Evolutionary conservation across 371 early-diverging fungal genomes (phyloP).

Genomic region (Lichtheimia ramosa): DNA sequence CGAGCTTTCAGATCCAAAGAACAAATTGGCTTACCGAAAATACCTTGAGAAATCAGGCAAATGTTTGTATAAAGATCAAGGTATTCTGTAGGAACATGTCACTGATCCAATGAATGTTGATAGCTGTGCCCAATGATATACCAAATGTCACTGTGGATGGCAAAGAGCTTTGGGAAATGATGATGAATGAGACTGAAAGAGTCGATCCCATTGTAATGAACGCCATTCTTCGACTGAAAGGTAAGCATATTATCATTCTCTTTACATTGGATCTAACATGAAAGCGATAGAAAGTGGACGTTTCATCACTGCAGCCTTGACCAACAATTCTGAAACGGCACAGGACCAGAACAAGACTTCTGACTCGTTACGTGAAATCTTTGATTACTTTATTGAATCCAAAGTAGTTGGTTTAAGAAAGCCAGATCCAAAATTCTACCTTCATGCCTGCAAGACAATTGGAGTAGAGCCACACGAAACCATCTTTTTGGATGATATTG

Average conservation of each 20-base stretch:
- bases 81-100: no score
- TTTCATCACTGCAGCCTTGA: conserved; percentile 72
- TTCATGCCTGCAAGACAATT: conserved; percentile 60
- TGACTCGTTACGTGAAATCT: conserved; percentile 33
- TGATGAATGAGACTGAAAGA: conserved; percentile 69
- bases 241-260: conserved; percentile 5
- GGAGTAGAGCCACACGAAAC: conserved; percentile 62
- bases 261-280: neutral
- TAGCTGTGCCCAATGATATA: conserved; percentile 32
- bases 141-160: conserved; percentile 60
- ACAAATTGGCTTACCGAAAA: conserved; percentile 51
- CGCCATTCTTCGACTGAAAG: conserved; percentile 58
- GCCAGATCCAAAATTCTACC: conserved; percentile 69
- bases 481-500: conserved; percentile 79
- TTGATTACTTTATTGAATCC: conserved; percentile 50
- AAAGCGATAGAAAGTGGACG: conserved; percentile 42
- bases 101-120: neutral
- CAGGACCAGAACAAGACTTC: conserved; percentile 38
- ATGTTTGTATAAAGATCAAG: conserved; percentile 24
- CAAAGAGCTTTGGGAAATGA: conserved; percentile 60
- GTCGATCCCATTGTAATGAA: conserved; percentile 55
- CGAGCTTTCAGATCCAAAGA: conserved; percentile 60
- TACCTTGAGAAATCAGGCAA: conserved; percentile 51
- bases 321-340: conserved; percentile 74
- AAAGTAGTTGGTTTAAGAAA: conserved; percentile 50